Evolutionary conservation across 805 yeast genomes (phyloP), one percentile per base, ranked within the genome.

Genomic region (Barnettozyma botsteinii): DNA sequence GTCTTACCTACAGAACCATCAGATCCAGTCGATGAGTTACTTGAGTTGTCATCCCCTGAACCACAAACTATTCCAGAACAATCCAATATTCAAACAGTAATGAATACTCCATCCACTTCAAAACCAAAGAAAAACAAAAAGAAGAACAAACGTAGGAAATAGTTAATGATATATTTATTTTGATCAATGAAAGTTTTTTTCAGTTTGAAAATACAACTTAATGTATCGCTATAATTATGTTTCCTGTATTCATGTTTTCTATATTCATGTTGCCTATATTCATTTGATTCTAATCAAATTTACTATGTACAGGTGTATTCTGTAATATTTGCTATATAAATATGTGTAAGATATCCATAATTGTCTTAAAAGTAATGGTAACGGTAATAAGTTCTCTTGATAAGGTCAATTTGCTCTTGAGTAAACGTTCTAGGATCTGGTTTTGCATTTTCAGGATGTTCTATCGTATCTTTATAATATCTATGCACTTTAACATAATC

Each of bases 11-110:
- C 18, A 3, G 37, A 39, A 18, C 35, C 42, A 30, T 8, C 20
- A 12, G 35, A 29, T 20, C 30, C 41, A 13, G 41, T 33, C 11
- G 36, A 38, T 17, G 37, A 38, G 9, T 19, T 32, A 13, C 31
- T 29, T 21, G 21, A 22, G n/a, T 13, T 28, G 9, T 28, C 37
- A 10, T 8, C 12, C 11, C 12, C 26, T 8, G 30, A 27, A 14
- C 30, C 18, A 15, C 11, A 14, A 27, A 17, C 14, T 12, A 5
- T 12, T 24, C n/a, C 26, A 24, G 26, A 24, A 24, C n/a, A 7
- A 13, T 12, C 14, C n/a, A 25, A 12, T 8, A 13, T 6, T 25
- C 29, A 27, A 10, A 13, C 18, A 13, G 14, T 7, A 17, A 27
- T 9, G 9, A 21, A 21, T 21, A 21, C 23, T 7, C 23, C 23